phyloP scores from a whole-genome alignment of 176 grass and related monocot genomes.

The Elymus sibiricus region DNA sequence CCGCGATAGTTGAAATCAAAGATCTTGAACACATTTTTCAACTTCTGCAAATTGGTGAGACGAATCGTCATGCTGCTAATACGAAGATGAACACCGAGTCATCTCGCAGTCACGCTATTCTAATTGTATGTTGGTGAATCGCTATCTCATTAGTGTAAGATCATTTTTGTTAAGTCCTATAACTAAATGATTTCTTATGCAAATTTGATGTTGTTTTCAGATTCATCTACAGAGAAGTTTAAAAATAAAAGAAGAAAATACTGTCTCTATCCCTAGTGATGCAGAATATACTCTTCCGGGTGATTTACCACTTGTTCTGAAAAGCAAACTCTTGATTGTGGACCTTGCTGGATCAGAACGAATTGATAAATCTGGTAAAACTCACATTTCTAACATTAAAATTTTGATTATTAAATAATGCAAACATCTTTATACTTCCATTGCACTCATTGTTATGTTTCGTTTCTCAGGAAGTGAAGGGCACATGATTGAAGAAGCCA shows the following conservation, averaged over 20 bases:
- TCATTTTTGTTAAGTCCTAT: slow-evolving; percentile 7
- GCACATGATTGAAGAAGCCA: slow-evolving; percentile 96
- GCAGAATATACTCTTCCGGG: slow-evolving; percentile 16
- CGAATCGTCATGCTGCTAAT: slow-evolving; percentile 90
- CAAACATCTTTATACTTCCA: background rate
- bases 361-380: slow-evolving; percentile 83
- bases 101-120: slow-evolving; percentile 96
- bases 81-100: slow-evolving; percentile 98
- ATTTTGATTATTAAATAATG: slow-evolving; percentile 3
- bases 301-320: slow-evolving; percentile 67
- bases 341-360: slow-evolving; percentile 98
- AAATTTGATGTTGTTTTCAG: slow-evolving; percentile 39
- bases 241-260: slow-evolving; percentile 55
- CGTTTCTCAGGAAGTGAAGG: slow-evolving; percentile 80
- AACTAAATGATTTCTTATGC: slow-evolving; percentile 8
- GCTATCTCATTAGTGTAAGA: background rate
- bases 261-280: slow-evolving; percentile 28
- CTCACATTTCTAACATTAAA: background rate
- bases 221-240: slow-evolving; percentile 76
- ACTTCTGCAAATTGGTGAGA: slow-evolving; percentile 83
- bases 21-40: slow-evolving; percentile 76
- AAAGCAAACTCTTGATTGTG: slow-evolving; percentile 94
- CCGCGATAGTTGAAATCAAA: slow-evolving; percentile 72
- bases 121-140: slow-evolving; percentile 59
- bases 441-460: background rate